Base-by-base conservation (phyloP, 2,329 filamentous ascomycete species). In the Verticillium isaacii region DNA sequence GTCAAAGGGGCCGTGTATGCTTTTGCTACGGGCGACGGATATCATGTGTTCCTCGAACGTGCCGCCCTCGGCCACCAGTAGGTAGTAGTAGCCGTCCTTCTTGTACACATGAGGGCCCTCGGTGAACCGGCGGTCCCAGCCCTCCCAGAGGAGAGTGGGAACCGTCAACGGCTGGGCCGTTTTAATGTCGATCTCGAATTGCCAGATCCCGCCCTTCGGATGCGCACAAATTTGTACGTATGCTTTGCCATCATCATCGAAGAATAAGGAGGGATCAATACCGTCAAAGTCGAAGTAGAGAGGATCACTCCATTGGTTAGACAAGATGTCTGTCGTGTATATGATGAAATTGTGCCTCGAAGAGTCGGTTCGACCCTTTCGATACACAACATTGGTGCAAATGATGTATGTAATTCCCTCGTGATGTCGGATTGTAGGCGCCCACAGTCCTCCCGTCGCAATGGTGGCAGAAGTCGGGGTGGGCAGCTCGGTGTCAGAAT, bases 41-140 rank as follows among this genome's bases (percentile, higher is more conserved):
- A 74, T 69, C 56, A 72, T 70, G 59, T 79, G 77, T 9, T 72
- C 67, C 1, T 66, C 68, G 5, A 67, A 70, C 1, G 80, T 82
- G 9, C 80, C 80, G 0, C 78, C 79, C 64, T 83, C 79, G 0
- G 79, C 78, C 2, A 80, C 80, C 57, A 82, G 71, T n/a, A 83
- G 72, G 61, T 82, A 83, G 62, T 80, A 82, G 41, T 73, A 81
- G 1, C 70, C 73, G 23, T 77, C 78, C 32, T 74, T 75, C 62
- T 76, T 77, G 66, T 77, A 78, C 11, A 81, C 70, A 58, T 82
- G 78, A 2, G 80, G 78, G 2, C 79, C 80, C 32, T 60, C 59
- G 36, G 59, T 29, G 50, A 60, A 60, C 5, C 58, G 58, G 50
- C 58, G 32, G 4, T 60, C 45, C 58, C 58, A 60, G 32, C 56